Conservation (phyloP, 2,329 filamentous ascomycete species). For the Ophidiomyces ophidiicola region DNA sequence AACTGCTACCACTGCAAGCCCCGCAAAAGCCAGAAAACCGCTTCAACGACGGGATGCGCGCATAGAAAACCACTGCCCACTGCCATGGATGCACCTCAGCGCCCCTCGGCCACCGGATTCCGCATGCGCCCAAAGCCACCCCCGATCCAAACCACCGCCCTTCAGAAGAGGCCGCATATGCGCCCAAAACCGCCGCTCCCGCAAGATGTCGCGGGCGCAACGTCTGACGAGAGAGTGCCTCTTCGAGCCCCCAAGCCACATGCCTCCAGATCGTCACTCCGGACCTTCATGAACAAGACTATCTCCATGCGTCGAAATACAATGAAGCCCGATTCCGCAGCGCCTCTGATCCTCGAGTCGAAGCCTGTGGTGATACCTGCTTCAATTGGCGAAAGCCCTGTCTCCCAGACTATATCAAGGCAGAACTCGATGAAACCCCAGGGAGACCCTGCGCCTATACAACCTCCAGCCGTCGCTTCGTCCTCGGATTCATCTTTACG, state of each 20-base stretch:
- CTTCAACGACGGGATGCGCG: not conserved
- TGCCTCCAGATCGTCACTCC: constrained; percentile 28
- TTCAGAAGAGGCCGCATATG: constrained; percentile 7
- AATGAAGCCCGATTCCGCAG: constrained; percentile 20
- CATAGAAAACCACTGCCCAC: not conserved
- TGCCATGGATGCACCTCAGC: constrained; percentile 4
- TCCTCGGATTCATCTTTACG: constrained; percentile 18
- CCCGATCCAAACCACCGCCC: constrained; percentile 29
- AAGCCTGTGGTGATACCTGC: not conserved
- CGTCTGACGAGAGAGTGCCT: constrained; percentile 23
- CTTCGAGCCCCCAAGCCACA: constrained; percentile 26
- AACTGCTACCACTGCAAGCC: not conserved
- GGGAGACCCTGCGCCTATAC: constrained; percentile 17
- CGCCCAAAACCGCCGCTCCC: constrained; percentile 16
- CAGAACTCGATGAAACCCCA: constrained; percentile 3
- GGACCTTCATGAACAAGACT: constrained; percentile 28
- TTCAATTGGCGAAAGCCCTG: not conserved
- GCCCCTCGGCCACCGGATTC: constrained; percentile 24
- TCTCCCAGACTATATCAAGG: not conserved
- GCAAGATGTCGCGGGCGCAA: constrained; percentile 22
- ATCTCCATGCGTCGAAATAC: constrained; percentile 22
- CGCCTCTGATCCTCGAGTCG: constrained; percentile 26
- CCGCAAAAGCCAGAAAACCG: not conserved
- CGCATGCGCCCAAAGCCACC: constrained; percentile 28
- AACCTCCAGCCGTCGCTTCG: constrained; percentile 10